Evolutionary conservation across 2,329 filamentous ascomycete genomes (phyloP).

Genomic region (Cercospora berteroae): DNA sequence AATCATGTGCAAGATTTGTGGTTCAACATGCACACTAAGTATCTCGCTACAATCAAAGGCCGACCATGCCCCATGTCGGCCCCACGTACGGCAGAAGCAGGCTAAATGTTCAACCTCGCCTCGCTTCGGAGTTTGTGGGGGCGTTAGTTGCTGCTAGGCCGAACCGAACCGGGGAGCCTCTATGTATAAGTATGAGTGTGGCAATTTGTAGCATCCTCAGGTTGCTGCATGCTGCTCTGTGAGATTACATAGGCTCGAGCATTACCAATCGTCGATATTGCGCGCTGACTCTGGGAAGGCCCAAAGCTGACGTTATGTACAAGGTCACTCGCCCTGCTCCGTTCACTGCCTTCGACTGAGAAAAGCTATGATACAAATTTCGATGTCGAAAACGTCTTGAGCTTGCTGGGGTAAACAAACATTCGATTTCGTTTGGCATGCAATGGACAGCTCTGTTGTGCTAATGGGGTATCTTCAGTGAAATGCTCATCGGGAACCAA

Average conservation of each 20-base stretch:
- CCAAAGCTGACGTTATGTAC: neutral
- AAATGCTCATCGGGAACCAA: conserved; percentile 8
- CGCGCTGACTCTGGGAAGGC: neutral
- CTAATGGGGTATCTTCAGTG: conserved; percentile 26
- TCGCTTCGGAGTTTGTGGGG: neutral
- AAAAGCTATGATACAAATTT: neutral
- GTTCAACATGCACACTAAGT: neutral
- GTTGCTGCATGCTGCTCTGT: neutral
- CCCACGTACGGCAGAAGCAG: neutral
- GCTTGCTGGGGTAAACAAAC: neutral
- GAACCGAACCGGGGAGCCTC: neutral
- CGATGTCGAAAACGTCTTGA: neutral
- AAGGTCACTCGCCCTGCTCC: neutral
- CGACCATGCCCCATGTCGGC: neutral
- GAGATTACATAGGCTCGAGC: neutral
- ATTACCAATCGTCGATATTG: neutral
- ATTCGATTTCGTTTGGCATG: neutral
- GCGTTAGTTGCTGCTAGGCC: neutral
- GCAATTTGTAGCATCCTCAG: neutral
- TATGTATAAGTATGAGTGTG: neutral
- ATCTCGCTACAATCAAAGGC: neutral
- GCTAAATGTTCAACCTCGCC: neutral
- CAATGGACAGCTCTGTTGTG: conserved; percentile 9
- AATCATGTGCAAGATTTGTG: neutral
- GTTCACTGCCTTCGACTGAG: neutral